Evolutionary conservation across 208 protist genomes (phyloP).

Genomic region (Leishmania gerbilli): DNA sequence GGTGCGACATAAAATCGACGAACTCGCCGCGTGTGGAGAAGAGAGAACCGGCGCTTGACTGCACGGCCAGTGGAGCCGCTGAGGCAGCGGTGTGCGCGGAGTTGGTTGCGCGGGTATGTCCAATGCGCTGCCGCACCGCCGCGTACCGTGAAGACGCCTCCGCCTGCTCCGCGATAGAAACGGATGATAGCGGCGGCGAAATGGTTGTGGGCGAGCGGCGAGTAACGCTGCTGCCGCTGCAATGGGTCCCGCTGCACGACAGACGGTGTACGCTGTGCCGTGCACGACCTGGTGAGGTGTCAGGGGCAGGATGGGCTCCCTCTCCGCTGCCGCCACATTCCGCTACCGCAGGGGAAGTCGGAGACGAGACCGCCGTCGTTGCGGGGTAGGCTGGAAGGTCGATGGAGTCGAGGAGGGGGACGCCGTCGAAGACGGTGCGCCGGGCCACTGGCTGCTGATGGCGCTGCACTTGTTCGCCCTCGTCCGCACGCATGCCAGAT

Average conservation of each 20-base stretch:
- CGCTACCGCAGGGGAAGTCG: background rate
- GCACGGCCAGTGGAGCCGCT: background rate
- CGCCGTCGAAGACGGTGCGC: constrained; percentile 32
- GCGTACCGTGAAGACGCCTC: constrained; percentile 32
- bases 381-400: constrained; percentile 28
- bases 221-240: constrained; percentile 8
- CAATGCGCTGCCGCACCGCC: constrained; percentile 29
- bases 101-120: constrained; percentile 13
- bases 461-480: constrained; percentile 2
- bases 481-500: background rate
- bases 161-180: constrained; percentile 15
- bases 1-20: constrained; percentile 27
- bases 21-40: constrained; percentile 21
- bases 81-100: background rate
- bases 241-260: constrained; percentile 5
- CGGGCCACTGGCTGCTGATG: background rate
- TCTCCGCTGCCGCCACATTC: constrained; percentile 4
- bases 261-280: constrained; percentile 5
- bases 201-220: constrained; percentile 3
- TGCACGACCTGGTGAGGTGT: background rate
- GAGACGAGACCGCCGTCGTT: background rate
- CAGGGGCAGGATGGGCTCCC: background rate
- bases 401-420: constrained; percentile 28
- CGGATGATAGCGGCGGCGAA: background rate
- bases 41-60: constrained; percentile 3